A percentile compares a stretch with the other conserved stretches of the same genome.
phyloP scores from a whole-genome alignment of 2,329 filamentous ascomycete species.

The Atkinsonella texensis region DNA sequence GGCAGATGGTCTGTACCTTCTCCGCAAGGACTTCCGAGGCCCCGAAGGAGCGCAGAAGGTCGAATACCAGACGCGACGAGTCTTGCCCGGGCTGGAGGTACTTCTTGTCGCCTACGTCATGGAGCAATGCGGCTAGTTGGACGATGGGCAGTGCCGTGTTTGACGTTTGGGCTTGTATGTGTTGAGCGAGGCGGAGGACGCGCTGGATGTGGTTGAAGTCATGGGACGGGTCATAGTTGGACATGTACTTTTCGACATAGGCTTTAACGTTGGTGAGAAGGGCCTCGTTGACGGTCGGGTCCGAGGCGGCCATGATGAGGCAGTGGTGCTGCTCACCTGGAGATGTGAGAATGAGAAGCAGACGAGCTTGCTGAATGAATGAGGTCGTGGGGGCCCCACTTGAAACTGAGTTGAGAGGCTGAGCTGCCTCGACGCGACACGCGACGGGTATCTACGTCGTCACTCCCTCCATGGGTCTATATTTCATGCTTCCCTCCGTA shows the following conservation, averaged over 20 bases:
- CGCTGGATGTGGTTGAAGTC: conserved; percentile 77
- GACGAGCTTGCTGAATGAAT: too few relatives aligned
- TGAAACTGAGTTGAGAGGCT: too few relatives aligned
- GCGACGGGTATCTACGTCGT: too few relatives aligned
- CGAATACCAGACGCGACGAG: conserved; percentile 39
- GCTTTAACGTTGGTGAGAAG: conserved; percentile 44
- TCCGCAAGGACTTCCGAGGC: conserved; percentile 45
- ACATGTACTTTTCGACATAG: conserved; percentile 62
- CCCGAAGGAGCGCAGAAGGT: conserved; percentile 44
- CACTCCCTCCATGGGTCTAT: too few relatives aligned
- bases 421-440: too few relatives aligned
- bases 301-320: conserved; percentile 13
- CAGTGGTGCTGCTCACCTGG: neutral
- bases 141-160: conserved; percentile 35
- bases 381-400: too few relatives aligned
- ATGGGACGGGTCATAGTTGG: conserved; percentile 72
- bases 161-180: conserved; percentile 44
- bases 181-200: conserved; percentile 60
- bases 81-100: conserved; percentile 52
- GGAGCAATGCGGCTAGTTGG: conserved; percentile 62
- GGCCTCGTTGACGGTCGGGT: conserved; percentile 21
- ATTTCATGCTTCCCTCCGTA: too few relatives aligned
- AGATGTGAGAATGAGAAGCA: too few relatives aligned
- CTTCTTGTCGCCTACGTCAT: conserved; percentile 82
- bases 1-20: conserved; percentile 59